Base-by-base conservation (phyloP, 345 rosid species). In the Eucalyptus polybractea region DNA sequence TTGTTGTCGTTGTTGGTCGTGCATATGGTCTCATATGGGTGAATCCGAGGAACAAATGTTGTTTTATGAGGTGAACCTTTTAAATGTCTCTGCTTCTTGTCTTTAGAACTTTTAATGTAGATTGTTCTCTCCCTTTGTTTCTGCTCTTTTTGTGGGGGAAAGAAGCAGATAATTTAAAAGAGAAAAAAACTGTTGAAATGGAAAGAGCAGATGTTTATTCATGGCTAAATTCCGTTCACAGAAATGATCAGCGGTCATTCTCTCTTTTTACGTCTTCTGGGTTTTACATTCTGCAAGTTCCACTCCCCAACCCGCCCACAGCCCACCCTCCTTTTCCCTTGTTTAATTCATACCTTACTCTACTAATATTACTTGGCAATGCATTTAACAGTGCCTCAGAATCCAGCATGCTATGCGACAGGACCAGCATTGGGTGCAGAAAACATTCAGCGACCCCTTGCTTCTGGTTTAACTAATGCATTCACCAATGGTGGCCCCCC, bases 401-500 rank as follows among this genome's bases (percentile, higher is more conserved):
- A 93, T 89, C 91, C 94, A 27, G 91, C 94, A 72, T 92, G 96
- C 93, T 95, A 95, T 92, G 92, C 92, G 33, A 89, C 96, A 45
- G 95, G 94, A 83, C 91, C 93, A 53, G 88, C 91, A 25, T 44
- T 96, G 92, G 94, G 94, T 93, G 92, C 94, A 72, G 98, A 95
- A 88, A 92, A 90, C 91, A 93, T 96, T 89, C 97, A 93, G 86
- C 96, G 91, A 53, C 92, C 93, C 24, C 58, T 86, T 19, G 87
- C 72, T 49, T 50, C 90, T 50, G 50, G 80, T 88, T 45, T 90
- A 76, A 27, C 96, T 62, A 92, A 93, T 91, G 89, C 95, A 89
- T 98, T 91, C 91, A 92, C 93, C 87, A 97, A 97, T 90, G 98
- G 99, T 45, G 95, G 97, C 67, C 91, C 95, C 21, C 88, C 96